Conservation (phyloP, 2,329 filamentous ascomycete genomes). For the Penicillium hordei region DNA sequence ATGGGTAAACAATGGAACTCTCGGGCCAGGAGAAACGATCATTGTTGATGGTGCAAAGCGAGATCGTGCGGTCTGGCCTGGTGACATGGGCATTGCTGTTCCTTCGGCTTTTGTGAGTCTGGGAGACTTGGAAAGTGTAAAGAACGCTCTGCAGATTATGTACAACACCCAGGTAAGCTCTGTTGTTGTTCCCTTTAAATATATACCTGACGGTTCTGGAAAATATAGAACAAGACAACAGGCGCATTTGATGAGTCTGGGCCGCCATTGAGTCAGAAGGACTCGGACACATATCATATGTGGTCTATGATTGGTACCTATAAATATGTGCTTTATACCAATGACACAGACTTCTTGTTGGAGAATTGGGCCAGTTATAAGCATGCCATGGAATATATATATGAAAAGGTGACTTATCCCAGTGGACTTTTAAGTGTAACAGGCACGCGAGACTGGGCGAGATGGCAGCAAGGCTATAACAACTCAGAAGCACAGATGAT, state of each 20-base stretch:
- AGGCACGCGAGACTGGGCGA: constrained; percentile 53
- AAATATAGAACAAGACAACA: constrained; percentile 26
- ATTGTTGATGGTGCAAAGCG: constrained; percentile 47
- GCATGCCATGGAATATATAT: constrained; percentile 49
- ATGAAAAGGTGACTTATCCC: constrained; percentile 44
- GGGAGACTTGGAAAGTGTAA: constrained; percentile 49
- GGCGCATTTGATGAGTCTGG: constrained; percentile 40
- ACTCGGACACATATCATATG: constrained; percentile 44
- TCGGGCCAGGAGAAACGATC: constrained; percentile 44
- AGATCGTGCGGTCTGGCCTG: constrained; percentile 48
- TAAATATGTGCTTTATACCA: constrained; percentile 58
- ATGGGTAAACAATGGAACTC: constrained; percentile 43
- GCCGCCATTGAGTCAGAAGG: constrained; percentile 35
- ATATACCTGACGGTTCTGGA: neutral
- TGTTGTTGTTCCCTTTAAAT: neutral
- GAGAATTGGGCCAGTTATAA: constrained; percentile 52
- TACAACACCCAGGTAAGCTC: constrained; percentile 44
- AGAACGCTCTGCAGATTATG: constrained; percentile 50
- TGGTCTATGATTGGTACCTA: constrained; percentile 60
- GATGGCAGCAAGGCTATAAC: constrained; percentile 52
- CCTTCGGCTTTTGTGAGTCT: constrained; percentile 46
- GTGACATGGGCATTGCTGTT: constrained; percentile 54
- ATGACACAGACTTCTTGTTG: constrained; percentile 51
- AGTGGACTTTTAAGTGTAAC: constrained; percentile 53
- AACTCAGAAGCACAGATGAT: constrained; percentile 56